Evolutionary conservation across 1,284 basidiomycete genomes (phyloP), one percentile per base, ranked within the genome.

Genomic region (Ceratobasidium sp.): DNA sequence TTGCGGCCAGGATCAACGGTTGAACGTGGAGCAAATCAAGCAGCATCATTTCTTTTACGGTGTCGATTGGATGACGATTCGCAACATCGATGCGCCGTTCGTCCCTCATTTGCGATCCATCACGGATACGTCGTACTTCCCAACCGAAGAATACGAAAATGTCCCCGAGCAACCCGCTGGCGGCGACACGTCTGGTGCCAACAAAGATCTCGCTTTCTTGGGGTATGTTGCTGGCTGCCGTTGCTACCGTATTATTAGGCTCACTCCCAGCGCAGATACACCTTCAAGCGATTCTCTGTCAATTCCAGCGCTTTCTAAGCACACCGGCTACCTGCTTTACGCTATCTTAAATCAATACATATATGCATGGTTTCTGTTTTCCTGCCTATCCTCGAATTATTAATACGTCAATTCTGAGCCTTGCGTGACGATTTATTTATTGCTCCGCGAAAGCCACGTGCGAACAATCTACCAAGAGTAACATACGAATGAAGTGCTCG

Each of bases 71-170:
- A 84, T 85, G 36, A 86, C 89, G 3, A 90, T 99, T 79, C 89
- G 96, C 44, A 87, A 92, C 75, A 98, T 98, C 75, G 94, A 96
- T 76, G 94, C 95, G 30, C 96, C 96, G 0, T 98, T 98, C 79
- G 93, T 98, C 25, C 96, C 96, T 3, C 92, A 91, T 74, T 84
- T 99, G 61, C 91, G 92, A 75, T 95, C 92, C 38, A 91, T 94
- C 78, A 97, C 95, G 25, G 96, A 98, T 79, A 98, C 95, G 1
- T 93, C 90, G 8, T 98, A 98, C 83, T 98, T 98, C 89, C 96
- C 96, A 0, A 96, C 94, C 25, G 96, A 98, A 76, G 96, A 98
- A 79, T 88, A 97, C 73, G 90, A 92, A 74, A 90, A 95, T 78
- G 88, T 93, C 14, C 83, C 85, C 0, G 84, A 95, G 74, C 88